Percentiles rank a stretch among this genome's conserved stretches.
These are phyloP conservation scores for Coemansia sp. DNA, from an alignment of 192 early-diverging fungal species.

Conservation along the genomic window DNA sequence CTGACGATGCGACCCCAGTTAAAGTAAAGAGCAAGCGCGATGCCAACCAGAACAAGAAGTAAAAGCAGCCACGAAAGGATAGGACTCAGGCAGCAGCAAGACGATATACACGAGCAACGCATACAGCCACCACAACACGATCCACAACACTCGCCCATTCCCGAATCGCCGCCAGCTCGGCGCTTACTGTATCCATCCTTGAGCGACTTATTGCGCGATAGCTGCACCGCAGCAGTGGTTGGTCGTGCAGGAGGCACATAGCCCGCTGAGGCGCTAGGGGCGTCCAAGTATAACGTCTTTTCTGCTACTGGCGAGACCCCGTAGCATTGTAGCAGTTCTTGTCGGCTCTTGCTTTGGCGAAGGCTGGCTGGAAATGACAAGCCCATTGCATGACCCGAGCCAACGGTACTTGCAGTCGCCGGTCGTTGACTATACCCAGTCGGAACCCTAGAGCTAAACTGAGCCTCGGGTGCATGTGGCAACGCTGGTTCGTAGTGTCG, in stretches of 20 bases:
- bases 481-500: not conserved
- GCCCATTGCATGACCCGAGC: conserved; percentile 20
- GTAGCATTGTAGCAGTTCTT: conserved; percentile 22
- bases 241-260: conserved; percentile 42
- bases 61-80: conserved; percentile 31
- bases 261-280: conserved; percentile 4
- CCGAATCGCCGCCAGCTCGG: conserved; percentile 49
- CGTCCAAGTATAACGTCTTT: not conserved
- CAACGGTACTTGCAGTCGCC: conserved; percentile 21
- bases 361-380: conserved; percentile 6
- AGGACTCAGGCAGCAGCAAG: conserved; percentile 38
- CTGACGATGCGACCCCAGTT: conserved; percentile 48
- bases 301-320: conserved; percentile 1
- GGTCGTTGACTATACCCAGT: conserved; percentile 2
- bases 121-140: conserved; percentile 46
- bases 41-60: conserved; percentile 32
- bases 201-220: conserved; percentile 46
- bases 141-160: conserved; percentile 52
- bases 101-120: conserved; percentile 36
- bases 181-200: conserved; percentile 41
- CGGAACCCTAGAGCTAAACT: not conserved
- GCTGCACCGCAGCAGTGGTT: conserved; percentile 3
- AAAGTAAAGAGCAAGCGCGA: conserved; percentile 51
- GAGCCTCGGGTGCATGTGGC: not conserved
- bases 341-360: conserved; percentile 29